Evolutionary conservation across 108 stramenopile species (phyloP).

Genomic region (Conticribra guillardii): DNA sequence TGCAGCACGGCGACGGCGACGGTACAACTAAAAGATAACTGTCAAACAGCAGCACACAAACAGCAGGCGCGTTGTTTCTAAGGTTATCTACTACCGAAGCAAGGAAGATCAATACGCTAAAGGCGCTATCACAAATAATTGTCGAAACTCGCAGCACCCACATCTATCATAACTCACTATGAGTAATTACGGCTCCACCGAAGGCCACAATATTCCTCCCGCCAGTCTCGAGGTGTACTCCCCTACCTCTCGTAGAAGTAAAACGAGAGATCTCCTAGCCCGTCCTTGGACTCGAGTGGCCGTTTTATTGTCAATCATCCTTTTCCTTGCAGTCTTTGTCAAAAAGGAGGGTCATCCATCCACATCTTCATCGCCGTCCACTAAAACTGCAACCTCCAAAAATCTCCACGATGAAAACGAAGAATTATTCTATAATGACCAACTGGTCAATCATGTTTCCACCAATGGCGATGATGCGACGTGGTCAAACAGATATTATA

Average conservation of each 20-base stretch:
- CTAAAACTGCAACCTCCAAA: not conserved
- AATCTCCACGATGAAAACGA: conserved; percentile 20
- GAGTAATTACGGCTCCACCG: not conserved
- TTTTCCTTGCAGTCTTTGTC: not conserved
- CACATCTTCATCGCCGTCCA: conserved; percentile 4
- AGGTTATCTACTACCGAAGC: too few relatives aligned
- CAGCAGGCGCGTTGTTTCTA: too few relatives aligned
- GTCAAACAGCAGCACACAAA: too few relatives aligned
- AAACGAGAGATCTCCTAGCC: not conserved
- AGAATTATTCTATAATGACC: conserved; percentile 54
- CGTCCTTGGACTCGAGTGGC: not conserved
- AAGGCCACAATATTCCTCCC: not conserved
- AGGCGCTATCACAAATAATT: too few relatives aligned
- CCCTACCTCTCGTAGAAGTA: not conserved
- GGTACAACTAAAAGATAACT: too few relatives aligned
- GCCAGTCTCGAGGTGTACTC: not conserved
- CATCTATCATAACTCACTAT: too few relatives aligned
- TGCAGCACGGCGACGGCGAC: too few relatives aligned
- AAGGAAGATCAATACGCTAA: too few relatives aligned
- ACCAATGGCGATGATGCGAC: conserved; percentile 27
- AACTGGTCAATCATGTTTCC: conserved; percentile 62
- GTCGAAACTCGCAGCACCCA: too few relatives aligned
- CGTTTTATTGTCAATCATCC: not conserved
- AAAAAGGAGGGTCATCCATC: too few relatives aligned
- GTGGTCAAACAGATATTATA: conserved; percentile 79